A percentile compares a stretch with the other conserved stretches of the same genome.
phyloP scores from a whole-genome alignment of 345 rosid species.

The Eutrema japonicum region DNA sequence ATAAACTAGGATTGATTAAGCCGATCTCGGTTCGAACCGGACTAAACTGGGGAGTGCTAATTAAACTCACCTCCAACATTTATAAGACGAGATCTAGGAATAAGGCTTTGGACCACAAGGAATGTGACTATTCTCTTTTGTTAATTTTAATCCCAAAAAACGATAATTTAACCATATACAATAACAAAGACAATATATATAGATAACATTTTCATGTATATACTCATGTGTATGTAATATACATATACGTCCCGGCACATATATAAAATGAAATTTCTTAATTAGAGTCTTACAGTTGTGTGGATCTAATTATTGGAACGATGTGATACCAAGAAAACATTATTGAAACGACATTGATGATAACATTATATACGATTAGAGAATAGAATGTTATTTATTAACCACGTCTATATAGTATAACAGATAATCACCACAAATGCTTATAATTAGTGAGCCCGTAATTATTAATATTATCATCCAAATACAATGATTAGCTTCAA shows the following conservation, averaged over 20 bases:
- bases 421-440: constrained; percentile 41
- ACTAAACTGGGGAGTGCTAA: too few species aligned
- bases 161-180: background rate
- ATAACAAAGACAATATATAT: background rate
- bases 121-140: background rate
- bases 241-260: background rate
- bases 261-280: constrained; percentile 5
- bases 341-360: constrained; percentile 35
- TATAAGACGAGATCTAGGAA: constrained; percentile 28
- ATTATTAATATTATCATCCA: constrained; percentile 44
- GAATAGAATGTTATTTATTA: constrained; percentile 20
- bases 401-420: constrained; percentile 29
- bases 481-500: constrained; percentile 43
- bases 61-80: background rate
- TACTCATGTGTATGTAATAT: background rate
- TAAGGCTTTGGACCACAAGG: constrained; percentile 29
- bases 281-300: constrained; percentile 36
- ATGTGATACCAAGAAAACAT: constrained; percentile 38
- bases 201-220: constrained; percentile 2
- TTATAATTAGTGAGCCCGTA: constrained; percentile 37
- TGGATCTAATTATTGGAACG: constrained; percentile 37
- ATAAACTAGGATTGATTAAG: too few species aligned
- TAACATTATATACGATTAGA: constrained; percentile 38
- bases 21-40: too few species aligned
- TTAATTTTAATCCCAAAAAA: constrained; percentile 14